Evolutionary conservation across 352 stramenopile species (phyloP), one percentile per base, ranked within the genome.

Genomic region (Globisporangium barbulae): DNA sequence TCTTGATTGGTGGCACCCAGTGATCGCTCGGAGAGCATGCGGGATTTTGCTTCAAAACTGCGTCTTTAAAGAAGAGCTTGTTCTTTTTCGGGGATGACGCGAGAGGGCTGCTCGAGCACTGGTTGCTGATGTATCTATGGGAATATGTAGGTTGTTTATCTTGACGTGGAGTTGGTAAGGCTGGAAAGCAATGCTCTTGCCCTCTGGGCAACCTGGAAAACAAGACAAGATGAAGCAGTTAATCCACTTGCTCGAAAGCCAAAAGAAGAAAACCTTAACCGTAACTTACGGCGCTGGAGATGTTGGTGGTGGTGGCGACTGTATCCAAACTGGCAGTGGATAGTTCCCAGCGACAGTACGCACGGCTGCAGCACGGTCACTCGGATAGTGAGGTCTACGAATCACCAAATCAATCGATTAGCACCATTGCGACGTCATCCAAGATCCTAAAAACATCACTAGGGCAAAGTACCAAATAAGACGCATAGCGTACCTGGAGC

Each of bases 41-140:
- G 13, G 41, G 17, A 7, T 61, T 74, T 53, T 83, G 75, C 53
- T 77, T 73, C 15, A 90, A 61, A 6, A 89, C 78, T 22, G 75
- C 74, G 59, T 88, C 81, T 31, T 85, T 76, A 54, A 86, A 88
- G 12, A 78, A 33, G 3, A 85, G 42, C 30, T 76, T 73, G n/a
- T 74, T 71, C 41, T 44, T 63, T 5, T 54, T 30, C 8, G 52
- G 31, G 6, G 10, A 21, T 58, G 52, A 30, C 31, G 31, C 52
- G 21, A 5, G 50, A 7, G 19, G 31, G 50, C 17, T 56, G 15
- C 2, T 28, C 10, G 50, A 10, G 30, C 30, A 22, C 17, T 58
- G 52, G 31, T 19, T 58, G 31, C 31, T 44, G 31, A 15, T n/a
- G 21, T 45, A 31, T 45, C 31, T 58, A 45, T 58, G 49, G 31